Evolutionary conservation across 306 rosid genomes (phyloP), one percentile per base, ranked within the genome.

Genomic region (Quercus aquifolioides): DNA sequence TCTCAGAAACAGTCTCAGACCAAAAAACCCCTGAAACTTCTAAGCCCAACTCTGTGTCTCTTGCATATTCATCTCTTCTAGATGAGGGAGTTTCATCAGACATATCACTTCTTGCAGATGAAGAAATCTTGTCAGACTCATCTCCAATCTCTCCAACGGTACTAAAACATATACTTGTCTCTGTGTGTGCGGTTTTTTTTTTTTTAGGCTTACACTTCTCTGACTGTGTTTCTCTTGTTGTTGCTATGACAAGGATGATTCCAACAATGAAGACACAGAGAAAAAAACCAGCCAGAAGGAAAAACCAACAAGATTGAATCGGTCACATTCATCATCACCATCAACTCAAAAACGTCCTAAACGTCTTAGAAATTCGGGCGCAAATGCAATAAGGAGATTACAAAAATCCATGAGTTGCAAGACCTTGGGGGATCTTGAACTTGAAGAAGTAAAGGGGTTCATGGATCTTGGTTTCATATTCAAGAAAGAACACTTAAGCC

Each of bases 401-500:
- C 55, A 76, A 17, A 94, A 94, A 73, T 84, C 92, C 30, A 87
- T 85, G 88, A 94, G 94, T 81, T 88, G 91, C 85, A 85, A 67
- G 78, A 84, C 90, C 69, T 67, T 87, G 23, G 90, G 92, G 59
- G 94, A 94, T 57, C 92, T 94, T 15, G 98, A 94, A 74, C 86
- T 94, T 1, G 92, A 92, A 82, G 98, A 94, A 88, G 89, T 92
- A 9, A 88, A 92, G 81, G 98, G 98, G 70, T 92, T 94, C 68
- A 88, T 88, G 88, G 96, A 94, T 82, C 84, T 94, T 7, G 98
- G 98, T 28, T 94, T 94, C 83, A 78, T 57, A 63, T 92, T 94
- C 88, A 78, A 84, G 75, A 85, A 78, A 81, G 94, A 92, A 65
- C 56, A 79, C 21, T 70, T 94, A 43, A 82, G 73, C 74, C 91